Percentiles rank a stretch among this genome's conserved stretches.
Conservation (phyloP, 2,329 filamentous ascomycete genomes). For the Lecanicillium sp. region DNA sequence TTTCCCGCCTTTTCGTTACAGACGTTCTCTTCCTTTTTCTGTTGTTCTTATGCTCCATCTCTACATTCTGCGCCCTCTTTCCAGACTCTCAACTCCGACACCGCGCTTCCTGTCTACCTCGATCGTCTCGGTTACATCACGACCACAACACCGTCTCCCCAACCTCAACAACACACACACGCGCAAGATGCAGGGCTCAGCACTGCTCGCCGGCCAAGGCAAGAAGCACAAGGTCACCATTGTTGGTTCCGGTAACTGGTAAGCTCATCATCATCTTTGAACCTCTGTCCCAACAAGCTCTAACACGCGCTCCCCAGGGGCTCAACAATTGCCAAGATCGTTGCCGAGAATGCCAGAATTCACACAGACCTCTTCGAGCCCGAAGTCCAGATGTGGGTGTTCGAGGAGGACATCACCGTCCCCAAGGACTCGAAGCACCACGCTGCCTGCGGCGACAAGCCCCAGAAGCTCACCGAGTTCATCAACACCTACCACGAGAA, state of each 20-base stretch:
- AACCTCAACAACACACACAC: slow-evolving; percentile 12
- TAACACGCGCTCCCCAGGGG: slow-evolving; percentile 53
- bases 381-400: slow-evolving; percentile 98
- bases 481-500: slow-evolving; percentile 96
- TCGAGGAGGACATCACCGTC: slow-evolving; percentile 80
- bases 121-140: neutral
- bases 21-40: no score
- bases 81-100: neutral
- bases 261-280: slow-evolving; percentile 22
- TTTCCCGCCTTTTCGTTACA: no score
- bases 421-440: slow-evolving; percentile 65
- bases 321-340: slow-evolving; percentile 93
- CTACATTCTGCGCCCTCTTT: no score
- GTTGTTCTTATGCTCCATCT: no score
- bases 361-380: slow-evolving; percentile 78
- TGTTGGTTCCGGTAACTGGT: slow-evolving; percentile 96
- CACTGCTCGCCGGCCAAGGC: slow-evolving; percentile 41
- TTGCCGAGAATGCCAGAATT: slow-evolving; percentile 81
- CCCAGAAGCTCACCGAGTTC: slow-evolving; percentile 81
- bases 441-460: slow-evolving; percentile 52
- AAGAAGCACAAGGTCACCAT: slow-evolving; percentile 91
- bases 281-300: neutral
- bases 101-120: neutral
- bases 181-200: slow-evolving; percentile 27
- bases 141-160: neutral